These are phyloP conservation scores for Neurospora sp. DNA, from an alignment of 495 filamentous ascomycete species.

Conservation along the genomic window DNA sequence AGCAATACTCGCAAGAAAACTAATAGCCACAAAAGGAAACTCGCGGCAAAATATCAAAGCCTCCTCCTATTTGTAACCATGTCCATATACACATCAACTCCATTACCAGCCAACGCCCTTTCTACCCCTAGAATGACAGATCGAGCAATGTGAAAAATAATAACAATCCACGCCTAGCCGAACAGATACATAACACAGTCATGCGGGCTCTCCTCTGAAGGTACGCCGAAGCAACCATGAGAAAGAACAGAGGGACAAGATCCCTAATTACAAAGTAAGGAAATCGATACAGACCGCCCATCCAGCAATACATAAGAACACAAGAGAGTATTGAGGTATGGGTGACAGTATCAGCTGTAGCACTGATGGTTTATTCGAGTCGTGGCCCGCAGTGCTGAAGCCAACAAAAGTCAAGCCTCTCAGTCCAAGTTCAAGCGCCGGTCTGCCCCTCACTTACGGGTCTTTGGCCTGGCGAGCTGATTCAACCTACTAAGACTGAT, in stretches of 20 bases:
- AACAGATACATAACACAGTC: background rate
- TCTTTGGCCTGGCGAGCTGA: conserved; percentile 44
- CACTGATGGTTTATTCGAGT: background rate
- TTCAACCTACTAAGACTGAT: conserved; percentile 41
- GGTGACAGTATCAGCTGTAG: background rate
- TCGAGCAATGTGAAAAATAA: background rate
- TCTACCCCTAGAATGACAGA: background rate
- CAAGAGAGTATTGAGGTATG: background rate
- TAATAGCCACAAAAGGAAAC: background rate
- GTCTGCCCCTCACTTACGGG: conserved; percentile 24
- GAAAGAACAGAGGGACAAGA: background rate
- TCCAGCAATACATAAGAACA: background rate
- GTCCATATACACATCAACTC: background rate
- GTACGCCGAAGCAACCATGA: background rate
- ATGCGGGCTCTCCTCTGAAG: background rate
- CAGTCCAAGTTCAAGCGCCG: background rate
- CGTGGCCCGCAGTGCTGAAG: background rate
- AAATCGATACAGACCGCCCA: background rate
- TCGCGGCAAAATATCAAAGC: background rate
- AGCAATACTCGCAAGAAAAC: background rate
- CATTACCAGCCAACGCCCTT: background rate
- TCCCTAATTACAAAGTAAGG: background rate
- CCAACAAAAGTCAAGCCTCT: background rate
- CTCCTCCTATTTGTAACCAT: background rate
- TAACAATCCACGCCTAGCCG: background rate